phyloP scores from a whole-genome alignment of 202 grass and related monocot species.

The Dendrocalamus latiflorus region DNA sequence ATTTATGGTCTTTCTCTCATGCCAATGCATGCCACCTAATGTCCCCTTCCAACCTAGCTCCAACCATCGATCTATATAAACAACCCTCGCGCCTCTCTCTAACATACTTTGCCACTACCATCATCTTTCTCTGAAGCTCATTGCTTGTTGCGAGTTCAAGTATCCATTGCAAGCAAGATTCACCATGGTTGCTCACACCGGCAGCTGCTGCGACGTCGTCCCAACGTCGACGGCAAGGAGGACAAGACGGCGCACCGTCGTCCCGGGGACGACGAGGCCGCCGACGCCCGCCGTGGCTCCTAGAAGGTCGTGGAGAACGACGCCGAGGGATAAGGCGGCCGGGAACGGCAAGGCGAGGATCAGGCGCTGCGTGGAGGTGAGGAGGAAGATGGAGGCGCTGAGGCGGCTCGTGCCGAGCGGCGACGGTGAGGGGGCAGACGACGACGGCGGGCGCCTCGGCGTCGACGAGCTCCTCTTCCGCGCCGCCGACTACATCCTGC shows the following conservation, averaged over 20 bases:
- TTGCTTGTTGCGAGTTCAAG: neutral
- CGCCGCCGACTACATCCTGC: slow-evolving; percentile 49
- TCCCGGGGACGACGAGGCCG: neutral
- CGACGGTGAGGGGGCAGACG: neutral
- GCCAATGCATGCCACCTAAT: slow-evolving; percentile 33
- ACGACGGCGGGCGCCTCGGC: neutral
- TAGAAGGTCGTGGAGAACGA: neutral
- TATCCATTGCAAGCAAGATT: neutral
- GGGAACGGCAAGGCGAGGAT: neutral
- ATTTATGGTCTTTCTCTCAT: too few species aligned
- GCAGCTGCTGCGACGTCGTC: neutral
- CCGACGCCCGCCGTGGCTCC: neutral
- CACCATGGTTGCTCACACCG: slow-evolving; percentile 10
- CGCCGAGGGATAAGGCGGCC: neutral
- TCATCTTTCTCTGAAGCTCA: neutral
- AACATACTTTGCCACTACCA: neutral
- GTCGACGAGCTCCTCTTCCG: slow-evolving; percentile 40
- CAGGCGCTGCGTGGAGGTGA: slow-evolving; percentile 2
- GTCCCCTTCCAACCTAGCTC: slow-evolving; percentile 30
- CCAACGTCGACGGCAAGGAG: neutral
- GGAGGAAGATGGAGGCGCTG: slow-evolving; percentile 45
- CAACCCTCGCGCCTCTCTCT: neutral
- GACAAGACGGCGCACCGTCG: neutral
- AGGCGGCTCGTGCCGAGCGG: slow-evolving; percentile 34
- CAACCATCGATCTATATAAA: slow-evolving; percentile 6